These are phyloP conservation scores for Acer yangbiense DNA, from an alignment of 345 rosid genomes.

Conservation along the genomic window DNA sequence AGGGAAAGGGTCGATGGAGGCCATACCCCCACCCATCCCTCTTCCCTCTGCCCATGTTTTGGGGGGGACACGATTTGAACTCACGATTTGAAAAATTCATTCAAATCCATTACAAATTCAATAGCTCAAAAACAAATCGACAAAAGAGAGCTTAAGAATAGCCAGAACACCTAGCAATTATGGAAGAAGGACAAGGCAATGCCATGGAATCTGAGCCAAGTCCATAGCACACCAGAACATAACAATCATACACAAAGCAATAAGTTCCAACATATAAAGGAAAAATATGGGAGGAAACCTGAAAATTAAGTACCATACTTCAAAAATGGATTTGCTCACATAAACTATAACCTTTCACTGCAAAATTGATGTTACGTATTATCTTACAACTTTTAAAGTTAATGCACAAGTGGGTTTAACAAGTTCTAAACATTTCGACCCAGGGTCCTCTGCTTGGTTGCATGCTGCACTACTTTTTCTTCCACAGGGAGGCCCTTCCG, in stretches of 20 bases:
- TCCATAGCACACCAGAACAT: background rate
- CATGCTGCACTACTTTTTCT: constrained; percentile 84
- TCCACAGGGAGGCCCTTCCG: constrained; percentile 85
- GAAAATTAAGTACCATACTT: background rate
- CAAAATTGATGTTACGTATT: background rate
- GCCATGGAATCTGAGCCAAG: too few relatives aligned
- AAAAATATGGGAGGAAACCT: background rate
- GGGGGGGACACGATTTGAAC: too few relatives aligned
- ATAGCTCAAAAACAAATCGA: too few relatives aligned
- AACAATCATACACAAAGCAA: background rate
- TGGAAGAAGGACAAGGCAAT: background rate
- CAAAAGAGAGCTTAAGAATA: too few relatives aligned
- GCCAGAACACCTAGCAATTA: background rate
- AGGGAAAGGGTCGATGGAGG: too few relatives aligned
- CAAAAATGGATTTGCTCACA: background rate
- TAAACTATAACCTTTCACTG: background rate
- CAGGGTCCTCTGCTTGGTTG: constrained; percentile 82
- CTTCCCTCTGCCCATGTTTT: too few relatives aligned
- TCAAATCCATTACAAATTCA: too few relatives aligned
- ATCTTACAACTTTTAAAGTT: constrained; percentile 2
- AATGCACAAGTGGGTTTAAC: background rate
- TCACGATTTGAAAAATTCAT: too few relatives aligned
- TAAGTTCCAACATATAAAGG: background rate
- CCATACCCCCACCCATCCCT: too few relatives aligned
- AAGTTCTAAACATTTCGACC: constrained; percentile 66